These are phyloP conservation scores for Carex kokanica DNA, from an alignment of 176 grass and related monocot genomes.

Conservation along the genomic window DNA sequence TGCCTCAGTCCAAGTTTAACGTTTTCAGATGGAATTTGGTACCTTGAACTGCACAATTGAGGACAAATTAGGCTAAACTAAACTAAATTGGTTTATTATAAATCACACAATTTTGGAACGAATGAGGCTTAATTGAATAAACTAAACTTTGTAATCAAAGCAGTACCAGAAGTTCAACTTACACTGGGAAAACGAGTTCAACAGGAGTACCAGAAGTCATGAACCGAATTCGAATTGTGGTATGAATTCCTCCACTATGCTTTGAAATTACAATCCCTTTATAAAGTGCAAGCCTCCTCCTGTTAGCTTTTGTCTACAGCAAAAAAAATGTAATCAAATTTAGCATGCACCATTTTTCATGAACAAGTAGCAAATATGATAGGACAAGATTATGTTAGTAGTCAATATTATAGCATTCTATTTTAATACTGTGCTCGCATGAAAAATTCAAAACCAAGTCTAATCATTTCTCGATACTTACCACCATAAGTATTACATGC, in stretches of 20 bases:
- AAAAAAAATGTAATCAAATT: background rate
- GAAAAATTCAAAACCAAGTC: constrained; percentile 10
- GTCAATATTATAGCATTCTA: background rate
- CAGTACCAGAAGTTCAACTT: too few relatives aligned
- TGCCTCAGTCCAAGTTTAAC: constrained; percentile 4
- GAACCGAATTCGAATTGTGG: constrained; percentile 86
- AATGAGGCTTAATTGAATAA: constrained; percentile 6
- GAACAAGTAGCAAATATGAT: background rate
- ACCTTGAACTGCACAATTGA: background rate
- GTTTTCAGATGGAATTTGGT: background rate
- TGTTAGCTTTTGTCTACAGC: constrained; percentile 79
- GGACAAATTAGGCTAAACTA: background rate
- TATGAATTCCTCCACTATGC: constrained; percentile 82
- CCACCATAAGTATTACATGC: background rate
- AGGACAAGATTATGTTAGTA: background rate
- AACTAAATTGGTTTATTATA: background rate
- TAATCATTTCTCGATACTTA: background rate
- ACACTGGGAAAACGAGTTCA: constrained; percentile 98
- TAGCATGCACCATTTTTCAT: background rate
- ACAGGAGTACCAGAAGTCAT: constrained; percentile 93
- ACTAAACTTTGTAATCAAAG: background rate
- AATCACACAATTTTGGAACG: background rate
- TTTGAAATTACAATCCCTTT: constrained; percentile 98
- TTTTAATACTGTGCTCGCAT: constrained; percentile 8
- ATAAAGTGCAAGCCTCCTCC: constrained; percentile 79